phyloP scores from a whole-genome alignment of 805 yeast species.

The Wickerhamomyces bisporus region DNA sequence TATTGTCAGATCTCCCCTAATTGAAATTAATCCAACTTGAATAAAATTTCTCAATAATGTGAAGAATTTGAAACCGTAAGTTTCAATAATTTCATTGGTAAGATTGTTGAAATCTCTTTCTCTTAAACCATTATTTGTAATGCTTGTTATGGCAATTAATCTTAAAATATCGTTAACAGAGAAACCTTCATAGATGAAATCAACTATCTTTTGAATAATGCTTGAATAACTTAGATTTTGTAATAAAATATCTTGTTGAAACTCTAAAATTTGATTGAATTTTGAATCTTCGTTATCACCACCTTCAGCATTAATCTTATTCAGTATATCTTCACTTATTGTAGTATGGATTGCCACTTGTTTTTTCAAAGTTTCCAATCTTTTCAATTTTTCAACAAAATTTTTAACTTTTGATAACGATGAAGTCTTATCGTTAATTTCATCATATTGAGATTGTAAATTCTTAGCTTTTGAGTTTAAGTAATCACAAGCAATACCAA shows the following conservation, averaged over 20 bases:
- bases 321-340: conserved; percentile 62
- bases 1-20: conserved; percentile 27
- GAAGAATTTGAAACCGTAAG: conserved; percentile 57
- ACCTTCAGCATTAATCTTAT: conserved; percentile 27
- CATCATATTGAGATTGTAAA: conserved; percentile 65
- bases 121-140: conserved; percentile 63
- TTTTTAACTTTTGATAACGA: conserved; percentile 46
- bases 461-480: conserved; percentile 67
- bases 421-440: conserved; percentile 7
- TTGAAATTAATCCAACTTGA: conserved; percentile 38
- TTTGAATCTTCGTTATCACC: conserved; percentile 10
- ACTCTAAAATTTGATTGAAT: conserved; percentile 44
- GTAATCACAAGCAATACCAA: conserved; percentile 71
- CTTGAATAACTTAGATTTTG: conserved; percentile 39
- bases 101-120: conserved; percentile 56
- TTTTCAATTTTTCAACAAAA: conserved; percentile 66
- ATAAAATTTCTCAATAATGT: conserved; percentile 43
- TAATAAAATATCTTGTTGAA: conserved; percentile 68
- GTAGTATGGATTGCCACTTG: conserved; percentile 67
- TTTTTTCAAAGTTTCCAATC: conserved; percentile 61
- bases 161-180: conserved; percentile 42
- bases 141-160: conserved; percentile 50
- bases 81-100: conserved; percentile 49
- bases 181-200: conserved; percentile 44
- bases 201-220: conserved; percentile 34